These are phyloP conservation scores for Emergomyces orientalis DNA, from an alignment of 2,329 filamentous ascomycete genomes.

Conservation along the genomic window DNA sequence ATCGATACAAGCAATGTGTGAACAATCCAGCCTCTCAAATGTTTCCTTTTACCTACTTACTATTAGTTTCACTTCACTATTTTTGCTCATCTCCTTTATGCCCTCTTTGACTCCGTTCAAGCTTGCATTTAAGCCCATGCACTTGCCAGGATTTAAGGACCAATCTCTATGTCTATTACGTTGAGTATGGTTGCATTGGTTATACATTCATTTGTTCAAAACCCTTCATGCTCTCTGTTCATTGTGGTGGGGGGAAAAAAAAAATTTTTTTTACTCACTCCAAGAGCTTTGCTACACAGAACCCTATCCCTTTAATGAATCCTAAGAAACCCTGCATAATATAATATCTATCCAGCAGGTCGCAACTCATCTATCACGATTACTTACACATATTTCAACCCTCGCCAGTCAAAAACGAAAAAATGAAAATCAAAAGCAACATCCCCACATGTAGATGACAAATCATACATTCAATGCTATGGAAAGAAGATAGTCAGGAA, in stretches of 20 bases:
- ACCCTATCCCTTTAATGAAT: not conserved
- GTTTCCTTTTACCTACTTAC: not conserved
- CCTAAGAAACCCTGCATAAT: not conserved
- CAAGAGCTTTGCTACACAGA: not conserved
- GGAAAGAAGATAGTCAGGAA: not conserved
- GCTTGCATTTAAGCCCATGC: too few species aligned
- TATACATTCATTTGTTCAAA: too few species aligned
- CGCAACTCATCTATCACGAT: not conserved
- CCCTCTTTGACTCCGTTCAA: not conserved
- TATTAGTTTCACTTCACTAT: not conserved
- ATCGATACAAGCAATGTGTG: not conserved
- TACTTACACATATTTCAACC: not conserved
- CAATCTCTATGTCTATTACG: too few species aligned
- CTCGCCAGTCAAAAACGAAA: not conserved
- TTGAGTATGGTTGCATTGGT: too few species aligned
- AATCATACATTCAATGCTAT: not conserved
- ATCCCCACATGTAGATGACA: not conserved
- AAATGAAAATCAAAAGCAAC: not conserved
- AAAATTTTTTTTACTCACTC: not conserved
- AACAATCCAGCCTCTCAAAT: not conserved
- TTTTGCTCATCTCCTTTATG: not conserved
- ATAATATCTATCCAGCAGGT: not conserved
- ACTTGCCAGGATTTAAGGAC: too few species aligned
- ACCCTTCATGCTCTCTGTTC: too few species aligned
- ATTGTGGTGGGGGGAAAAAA: too few species aligned